phyloP scores from a whole-genome alignment of 306 rosid species.

The Malus asiatica region DNA sequence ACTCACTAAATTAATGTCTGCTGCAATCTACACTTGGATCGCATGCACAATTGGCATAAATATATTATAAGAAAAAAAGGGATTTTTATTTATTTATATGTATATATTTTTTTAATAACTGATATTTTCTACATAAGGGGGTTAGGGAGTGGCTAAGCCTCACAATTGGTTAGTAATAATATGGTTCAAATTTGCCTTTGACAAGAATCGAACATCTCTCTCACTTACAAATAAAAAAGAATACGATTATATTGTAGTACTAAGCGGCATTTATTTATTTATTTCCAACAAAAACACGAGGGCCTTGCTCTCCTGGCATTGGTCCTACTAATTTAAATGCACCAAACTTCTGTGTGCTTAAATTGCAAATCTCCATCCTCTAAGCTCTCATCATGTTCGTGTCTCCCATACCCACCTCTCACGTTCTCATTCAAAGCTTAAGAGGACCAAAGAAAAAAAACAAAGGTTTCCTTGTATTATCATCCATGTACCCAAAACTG shows the following conservation, averaged over 20 bases:
- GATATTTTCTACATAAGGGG: too few relatives aligned
- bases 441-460: neutral
- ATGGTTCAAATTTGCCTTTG: too few relatives aligned
- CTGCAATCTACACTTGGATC: neutral
- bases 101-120: too few relatives aligned
- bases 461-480: constrained; percentile 7
- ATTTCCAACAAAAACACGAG: neutral
- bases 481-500: neutral
- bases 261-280: neutral
- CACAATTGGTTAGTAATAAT: too few relatives aligned
- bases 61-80: too few relatives aligned
- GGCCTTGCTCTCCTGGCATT: too few relatives aligned
- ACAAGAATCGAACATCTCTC: too few relatives aligned
- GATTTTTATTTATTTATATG: too few relatives aligned
- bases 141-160: too few relatives aligned
- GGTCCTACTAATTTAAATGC: neutral
- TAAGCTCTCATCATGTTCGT: neutral
- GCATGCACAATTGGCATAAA: neutral
- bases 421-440: constrained; percentile 17
- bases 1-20: neutral
- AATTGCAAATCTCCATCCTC: neutral
- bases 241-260: too few relatives aligned
- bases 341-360: neutral
- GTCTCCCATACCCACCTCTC: constrained; percentile 1
- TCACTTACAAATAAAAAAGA: too few relatives aligned